Conservation (phyloP, 2,329 filamentous ascomycete genomes). For the Colletotrichum gloeosporioides region DNA sequence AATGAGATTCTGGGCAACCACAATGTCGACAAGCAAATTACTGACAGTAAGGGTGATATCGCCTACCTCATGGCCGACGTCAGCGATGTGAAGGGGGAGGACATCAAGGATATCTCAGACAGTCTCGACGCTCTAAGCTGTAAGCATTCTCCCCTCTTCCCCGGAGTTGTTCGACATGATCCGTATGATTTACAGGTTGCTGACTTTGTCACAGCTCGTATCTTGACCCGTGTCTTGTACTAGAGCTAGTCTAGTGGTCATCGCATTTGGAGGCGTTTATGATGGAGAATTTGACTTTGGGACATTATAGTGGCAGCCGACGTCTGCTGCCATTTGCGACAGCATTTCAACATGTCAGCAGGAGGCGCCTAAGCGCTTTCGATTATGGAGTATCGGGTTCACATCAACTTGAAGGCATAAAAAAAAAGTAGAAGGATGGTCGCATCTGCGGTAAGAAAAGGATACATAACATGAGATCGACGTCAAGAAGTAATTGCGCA, state of each 20-base stretch:
- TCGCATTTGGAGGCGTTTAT: constrained; percentile 9
- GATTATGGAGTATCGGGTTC: constrained; percentile 6
- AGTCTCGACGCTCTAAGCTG: constrained; percentile 81
- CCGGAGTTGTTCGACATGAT: not conserved
- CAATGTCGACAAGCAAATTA: constrained; percentile 99
- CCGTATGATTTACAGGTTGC: not conserved
- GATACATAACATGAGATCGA: not conserved
- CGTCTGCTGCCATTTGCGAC: not conserved
- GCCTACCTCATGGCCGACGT: constrained; percentile 99
- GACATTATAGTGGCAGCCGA: not conserved
- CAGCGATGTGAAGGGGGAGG: constrained; percentile 78
- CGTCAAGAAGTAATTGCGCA: not conserved
- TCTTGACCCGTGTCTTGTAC: constrained; percentile 53
- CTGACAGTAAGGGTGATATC: constrained; percentile 90
- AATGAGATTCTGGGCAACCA: constrained; percentile 94
- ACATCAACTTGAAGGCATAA: constrained; percentile 17
- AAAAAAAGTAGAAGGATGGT: not conserved
- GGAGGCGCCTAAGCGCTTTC: not conserved
- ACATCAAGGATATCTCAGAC: constrained; percentile 87
- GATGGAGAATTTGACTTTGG: not conserved
- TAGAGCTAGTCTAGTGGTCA: constrained; percentile 26
- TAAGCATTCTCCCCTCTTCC: constrained; percentile 49
- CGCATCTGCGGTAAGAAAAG: not conserved
- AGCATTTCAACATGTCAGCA: constrained; percentile 18
- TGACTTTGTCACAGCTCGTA: constrained; percentile 39